Base-by-base conservation (phyloP, 768 basidiomycete genomes). In the Leccinum longicurvipes region DNA sequence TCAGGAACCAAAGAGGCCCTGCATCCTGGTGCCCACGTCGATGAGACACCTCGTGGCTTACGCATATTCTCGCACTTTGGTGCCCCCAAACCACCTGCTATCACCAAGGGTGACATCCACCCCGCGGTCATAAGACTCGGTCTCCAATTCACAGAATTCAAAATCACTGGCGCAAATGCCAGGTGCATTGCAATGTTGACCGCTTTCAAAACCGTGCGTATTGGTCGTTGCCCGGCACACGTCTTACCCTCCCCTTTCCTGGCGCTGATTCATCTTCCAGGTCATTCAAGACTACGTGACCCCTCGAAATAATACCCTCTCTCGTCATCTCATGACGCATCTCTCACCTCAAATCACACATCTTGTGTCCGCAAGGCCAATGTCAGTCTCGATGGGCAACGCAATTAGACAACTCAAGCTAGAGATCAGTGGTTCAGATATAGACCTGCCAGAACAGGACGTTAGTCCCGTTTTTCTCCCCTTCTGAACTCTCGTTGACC, bases 361-460 rank as follows among this genome's bases (percentile, higher is more conserved):
- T 72, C 81, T 96, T 10, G 90, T 93, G 8, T 82, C 86, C 39
- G 91, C 92, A 19, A 81, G 94, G 49, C 91, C 93, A 0, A 89
- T 95, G 88, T 89, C 91, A 17, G 85, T 93, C 21, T 90, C 92
- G 24, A 93, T 95, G 90, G 93, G 94, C 0, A 96, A 94, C 67
- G 92, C 94, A 0, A 92, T 93, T 63, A 83, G 94, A 56, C 89
- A 95, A 70, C 78, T 99, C 63, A 99, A 99, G 76, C 77, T 96
- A 54, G 93, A 98, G 66, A 97, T 99, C 66, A 94, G 92, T 65
- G 83, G 82, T 39, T 84, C 93, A 41, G 91, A 94, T 63, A 93
- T 93, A 48, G 96, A 99, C 75, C 79, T 93, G 71, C 87, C 93
- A 5, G 94, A 98, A 72, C 91, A 96, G 67, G 93, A 98, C 74